Percentiles rank a stretch among this genome's conserved stretches.
Conservation (phyloP, 371 early-diverging fungal genomes). For the Rhizopus stolonifer region DNA sequence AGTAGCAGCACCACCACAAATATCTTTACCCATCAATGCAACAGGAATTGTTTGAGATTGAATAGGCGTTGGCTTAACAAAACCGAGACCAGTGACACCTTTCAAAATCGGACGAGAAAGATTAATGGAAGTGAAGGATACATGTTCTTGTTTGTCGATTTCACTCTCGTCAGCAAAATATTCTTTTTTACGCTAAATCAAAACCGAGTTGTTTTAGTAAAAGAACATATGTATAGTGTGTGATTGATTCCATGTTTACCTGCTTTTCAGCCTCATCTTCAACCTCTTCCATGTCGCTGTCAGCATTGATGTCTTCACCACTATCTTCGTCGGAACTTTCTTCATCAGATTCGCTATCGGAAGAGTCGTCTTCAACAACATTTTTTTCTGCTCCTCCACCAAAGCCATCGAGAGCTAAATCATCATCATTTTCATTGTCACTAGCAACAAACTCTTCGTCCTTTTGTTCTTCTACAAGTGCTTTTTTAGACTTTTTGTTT, state of each 20-base stretch:
- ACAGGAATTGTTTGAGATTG: constrained; percentile 97
- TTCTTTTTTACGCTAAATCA: constrained; percentile 62
- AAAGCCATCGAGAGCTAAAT: constrained; percentile 56
- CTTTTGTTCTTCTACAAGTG: constrained; percentile 34
- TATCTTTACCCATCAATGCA: constrained; percentile 96
- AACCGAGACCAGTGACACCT: constrained; percentile 87
- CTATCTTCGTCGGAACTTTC: constrained; percentile 25
- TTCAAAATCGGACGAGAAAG: constrained; percentile 95
- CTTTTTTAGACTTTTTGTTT: constrained; percentile 38
- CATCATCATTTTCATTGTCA: constrained; percentile 47
- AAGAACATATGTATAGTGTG: background rate
- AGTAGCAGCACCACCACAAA: constrained; percentile 99
- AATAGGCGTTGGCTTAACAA: constrained; percentile 94
- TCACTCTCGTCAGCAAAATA: constrained; percentile 76
- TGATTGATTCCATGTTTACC: constrained; percentile 6
- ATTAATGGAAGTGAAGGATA: constrained; percentile 87
- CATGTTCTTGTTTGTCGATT: constrained; percentile 42
- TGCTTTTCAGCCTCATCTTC: constrained; percentile 43
- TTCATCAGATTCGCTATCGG: constrained; percentile 36
- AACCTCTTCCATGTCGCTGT: constrained; percentile 34
- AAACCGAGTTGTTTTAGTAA: background rate
- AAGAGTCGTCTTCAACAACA: constrained; percentile 23
- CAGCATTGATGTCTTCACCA: constrained; percentile 20
- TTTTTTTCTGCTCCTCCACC: constrained; percentile 52
- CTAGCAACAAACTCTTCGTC: constrained; percentile 20